A percentile compares a stretch with the other conserved stretches of the same genome.
Conservation (phyloP, 306 rosid species). For the Chamaecrista fasciculata region DNA sequence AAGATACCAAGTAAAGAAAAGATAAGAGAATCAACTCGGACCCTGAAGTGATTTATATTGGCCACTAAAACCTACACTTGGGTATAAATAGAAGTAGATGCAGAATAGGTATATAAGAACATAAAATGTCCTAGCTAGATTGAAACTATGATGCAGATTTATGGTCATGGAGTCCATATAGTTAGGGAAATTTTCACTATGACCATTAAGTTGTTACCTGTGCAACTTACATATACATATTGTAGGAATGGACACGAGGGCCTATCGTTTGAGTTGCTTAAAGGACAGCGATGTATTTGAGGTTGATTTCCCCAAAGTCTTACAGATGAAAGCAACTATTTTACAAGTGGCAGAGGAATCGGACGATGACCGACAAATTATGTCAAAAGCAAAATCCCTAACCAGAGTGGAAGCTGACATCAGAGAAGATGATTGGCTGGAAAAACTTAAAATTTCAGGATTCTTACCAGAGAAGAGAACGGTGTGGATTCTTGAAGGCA, state of each 20-base stretch:
- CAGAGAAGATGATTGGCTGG: constrained; percentile 74
- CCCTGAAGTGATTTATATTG: background rate
- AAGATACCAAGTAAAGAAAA: too few species aligned
- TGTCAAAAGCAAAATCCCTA: constrained; percentile 62
- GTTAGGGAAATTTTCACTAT: too few species aligned
- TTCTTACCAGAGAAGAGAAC: constrained; percentile 82
- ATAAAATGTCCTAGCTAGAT: background rate
- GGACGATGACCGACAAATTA: constrained; percentile 38
- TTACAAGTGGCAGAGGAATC: constrained; percentile 74
- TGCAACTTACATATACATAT: constrained; percentile 36
- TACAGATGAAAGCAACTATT: constrained; percentile 71
- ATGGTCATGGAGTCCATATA: background rate
- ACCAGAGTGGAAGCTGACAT: constrained; percentile 87
- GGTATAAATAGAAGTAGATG: background rate
- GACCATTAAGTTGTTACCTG: background rate
- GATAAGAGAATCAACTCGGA: background rate
- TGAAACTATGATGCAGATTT: background rate
- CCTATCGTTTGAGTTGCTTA: constrained; percentile 83
- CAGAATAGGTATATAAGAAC: background rate
- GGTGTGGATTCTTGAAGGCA: constrained; percentile 89
- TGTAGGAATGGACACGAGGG: constrained; percentile 98
- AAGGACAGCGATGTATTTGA: constrained; percentile 86
- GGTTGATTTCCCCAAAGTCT: constrained; percentile 75
- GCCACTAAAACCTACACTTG: background rate
- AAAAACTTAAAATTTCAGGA: constrained; percentile 80